Evolutionary conservation across 2,329 filamentous ascomycete species (phyloP), one percentile per base, ranked within the genome.

Genomic region (Xylariaceae sp.): DNA sequence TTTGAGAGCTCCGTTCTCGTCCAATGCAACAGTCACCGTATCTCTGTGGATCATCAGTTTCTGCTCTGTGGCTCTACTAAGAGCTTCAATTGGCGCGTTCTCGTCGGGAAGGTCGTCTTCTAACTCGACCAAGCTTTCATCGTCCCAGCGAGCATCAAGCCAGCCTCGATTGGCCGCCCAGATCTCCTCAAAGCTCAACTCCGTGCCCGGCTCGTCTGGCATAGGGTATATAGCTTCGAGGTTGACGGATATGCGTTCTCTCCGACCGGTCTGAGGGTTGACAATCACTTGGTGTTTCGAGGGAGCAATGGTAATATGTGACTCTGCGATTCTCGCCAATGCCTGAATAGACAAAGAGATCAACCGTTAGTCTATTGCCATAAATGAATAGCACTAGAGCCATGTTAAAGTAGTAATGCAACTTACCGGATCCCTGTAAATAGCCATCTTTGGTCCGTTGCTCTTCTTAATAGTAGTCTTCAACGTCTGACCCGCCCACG

Each of bases 371-470:
- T 96, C 92, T 92, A 84, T 84, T 81, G 83, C 86, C 81, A 92
- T 94, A 90, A 94, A 94, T 84, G 91, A 47, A 74, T 81, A 82
- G 79, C 72, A 76, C 76, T 73, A 75, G 73, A 70, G 68, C 8
- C 11, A 11, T 42, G 65, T 68, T 69, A 70, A 65, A 47, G 11
- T 17, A 39, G 57, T 68, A 65, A 64, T 68, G 59, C 58, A 73
- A 82, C 91, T 88, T 88, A 99, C 94, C 89, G 89, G 81, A 81
- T 99, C 94, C 80, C 90, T 93, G 80, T 97, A 99, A 51, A 99
- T 84, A 71, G 88, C 80, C 86, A 99, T 88, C 80, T 97, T 97
- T 56, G 87, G 81, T 56, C 82, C 82, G 37, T 82, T 85, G 49
- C 80, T 84, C 77, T 90, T 90, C 78, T 90, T 94, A 68, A 91